Evolutionary conservation across 2,329 filamentous ascomycete genomes (phyloP).

Genomic region (Arthrobotrys conoides): DNA sequence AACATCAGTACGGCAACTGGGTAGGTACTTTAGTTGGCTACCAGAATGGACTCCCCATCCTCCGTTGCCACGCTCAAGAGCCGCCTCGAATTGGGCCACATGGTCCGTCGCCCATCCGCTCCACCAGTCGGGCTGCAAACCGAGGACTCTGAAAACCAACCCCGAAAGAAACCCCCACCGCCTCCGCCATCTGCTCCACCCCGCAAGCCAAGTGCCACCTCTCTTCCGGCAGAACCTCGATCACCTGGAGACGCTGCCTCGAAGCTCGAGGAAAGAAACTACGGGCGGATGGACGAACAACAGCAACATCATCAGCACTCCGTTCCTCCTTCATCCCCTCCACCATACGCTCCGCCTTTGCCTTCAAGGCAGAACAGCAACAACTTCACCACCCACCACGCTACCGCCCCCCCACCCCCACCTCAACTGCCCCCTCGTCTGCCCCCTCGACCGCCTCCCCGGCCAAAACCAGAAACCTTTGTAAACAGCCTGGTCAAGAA

Average conservation of each 20-base stretch:
- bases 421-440: conserved; percentile 11
- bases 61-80: conserved; percentile 15
- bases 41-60: neutral
- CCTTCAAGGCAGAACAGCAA: conserved; percentile 16
- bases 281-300: conserved; percentile 13
- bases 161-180: conserved; percentile 18
- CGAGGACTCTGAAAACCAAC: neutral
- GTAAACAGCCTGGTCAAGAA: neutral
- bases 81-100: conserved; percentile 31
- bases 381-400: neutral
- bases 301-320: neutral
- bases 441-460: neutral
- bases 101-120: neutral
- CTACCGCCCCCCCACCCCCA: neutral
- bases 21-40: neutral
- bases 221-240: neutral
- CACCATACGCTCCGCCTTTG: conserved; percentile 26
- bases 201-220: conserved; percentile 12
- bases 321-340: conserved; percentile 14
- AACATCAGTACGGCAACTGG: no score
- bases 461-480: neutral
- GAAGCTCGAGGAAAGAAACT: conserved; percentile 10
- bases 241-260: neutral
- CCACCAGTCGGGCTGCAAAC: neutral
- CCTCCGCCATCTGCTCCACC: conserved; percentile 34